Percentiles rank a stretch among this genome's conserved stretches.
Conservation (phyloP, 148 eudicot genomes). For the Polygonum aviculare region DNA sequence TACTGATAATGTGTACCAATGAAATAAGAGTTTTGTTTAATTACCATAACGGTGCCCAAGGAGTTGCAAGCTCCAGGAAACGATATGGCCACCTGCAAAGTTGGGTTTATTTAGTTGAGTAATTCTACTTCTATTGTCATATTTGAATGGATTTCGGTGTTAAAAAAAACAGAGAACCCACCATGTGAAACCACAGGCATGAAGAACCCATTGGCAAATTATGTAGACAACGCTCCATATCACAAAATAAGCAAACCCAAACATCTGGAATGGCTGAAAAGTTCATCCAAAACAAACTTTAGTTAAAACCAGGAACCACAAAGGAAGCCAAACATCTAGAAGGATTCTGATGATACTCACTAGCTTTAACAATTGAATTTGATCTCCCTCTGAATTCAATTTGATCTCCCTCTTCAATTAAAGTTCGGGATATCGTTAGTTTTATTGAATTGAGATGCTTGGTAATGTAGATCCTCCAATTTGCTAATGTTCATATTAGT, state of each 20-base stretch:
- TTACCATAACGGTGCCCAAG: conserved; percentile 83
- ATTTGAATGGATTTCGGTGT: background rate
- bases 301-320: background rate
- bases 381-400: no score
- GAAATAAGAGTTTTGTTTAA: background rate
- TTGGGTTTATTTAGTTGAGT: background rate
- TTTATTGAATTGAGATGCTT: no score
- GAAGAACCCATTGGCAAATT: conserved; percentile 74
- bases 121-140: background rate
- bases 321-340: background rate
- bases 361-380: no score
- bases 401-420: no score
- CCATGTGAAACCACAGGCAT: no score
- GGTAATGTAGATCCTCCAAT: no score
- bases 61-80: conserved; percentile 73
- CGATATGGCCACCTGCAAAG: conserved; percentile 95
- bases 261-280: conserved; percentile 70
- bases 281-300: background rate
- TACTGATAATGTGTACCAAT: background rate
- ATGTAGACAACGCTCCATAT: conserved; percentile 54
- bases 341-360: conserved; percentile 35
- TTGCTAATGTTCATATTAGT: no score
- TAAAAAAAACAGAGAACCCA: conserved; percentile 13
- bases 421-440: no score
- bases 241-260: conserved; percentile 52